A percentile compares a stretch with the other conserved stretches of the same genome.
Evolutionary conservation across 2,329 filamentous ascomycete species (phyloP).

Genomic region (Didymella pomorum): DNA sequence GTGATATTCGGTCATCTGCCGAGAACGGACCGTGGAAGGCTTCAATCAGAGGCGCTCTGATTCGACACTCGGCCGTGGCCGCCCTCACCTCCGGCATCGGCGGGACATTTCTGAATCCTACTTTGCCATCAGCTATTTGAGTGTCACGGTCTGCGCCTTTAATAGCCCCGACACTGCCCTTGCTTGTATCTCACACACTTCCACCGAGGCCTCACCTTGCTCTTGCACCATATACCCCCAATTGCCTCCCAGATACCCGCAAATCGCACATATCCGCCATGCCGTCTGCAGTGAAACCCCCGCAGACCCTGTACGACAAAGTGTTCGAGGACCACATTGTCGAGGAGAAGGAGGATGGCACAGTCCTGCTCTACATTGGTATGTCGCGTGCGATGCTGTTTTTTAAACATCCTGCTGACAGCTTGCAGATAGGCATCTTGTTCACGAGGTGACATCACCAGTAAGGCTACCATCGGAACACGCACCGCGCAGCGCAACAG

Average conservation of each 20-base stretch:
- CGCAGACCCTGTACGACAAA: slow-evolving; percentile 95
- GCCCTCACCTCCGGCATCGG: slow-evolving; percentile 44
- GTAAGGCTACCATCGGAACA: slow-evolving; percentile 59
- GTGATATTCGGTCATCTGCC: slow-evolving; percentile 9
- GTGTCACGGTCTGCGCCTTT: slow-evolving; percentile 37
- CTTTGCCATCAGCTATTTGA: slow-evolving; percentile 39
- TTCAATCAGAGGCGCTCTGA: slow-evolving; percentile 33
- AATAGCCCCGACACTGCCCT: slow-evolving; percentile 21
- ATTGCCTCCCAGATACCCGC: slow-evolving; percentile 11
- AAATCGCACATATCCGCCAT: slow-evolving; percentile 61
- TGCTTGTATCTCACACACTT: slow-evolving; percentile 12
- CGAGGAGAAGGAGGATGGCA: slow-evolving; percentile 93
- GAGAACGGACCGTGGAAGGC: slow-evolving; percentile 16
- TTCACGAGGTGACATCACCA: slow-evolving; percentile 98
- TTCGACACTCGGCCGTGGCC: slow-evolving; percentile 31
- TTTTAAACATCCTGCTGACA: slow-evolving; percentile 32
- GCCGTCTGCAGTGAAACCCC: slow-evolving; percentile 75
- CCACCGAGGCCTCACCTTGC: slow-evolving; percentile 6
- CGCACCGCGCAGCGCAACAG: neutral
- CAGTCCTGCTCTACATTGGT: slow-evolving; percentile 92
- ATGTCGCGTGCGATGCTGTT: slow-evolving; percentile 45
- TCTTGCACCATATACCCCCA: slow-evolving; percentile 8
- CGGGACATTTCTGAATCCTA: slow-evolving; percentile 35
- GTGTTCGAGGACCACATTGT: slow-evolving; percentile 94
- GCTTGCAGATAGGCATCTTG: slow-evolving; percentile 82